A percentile compares a stretch with the other conserved stretches of the same genome.
These are phyloP conservation scores for Colletotrichum falcatum DNA, from an alignment of 2,329 filamentous ascomycete genomes.

Conservation along the genomic window DNA sequence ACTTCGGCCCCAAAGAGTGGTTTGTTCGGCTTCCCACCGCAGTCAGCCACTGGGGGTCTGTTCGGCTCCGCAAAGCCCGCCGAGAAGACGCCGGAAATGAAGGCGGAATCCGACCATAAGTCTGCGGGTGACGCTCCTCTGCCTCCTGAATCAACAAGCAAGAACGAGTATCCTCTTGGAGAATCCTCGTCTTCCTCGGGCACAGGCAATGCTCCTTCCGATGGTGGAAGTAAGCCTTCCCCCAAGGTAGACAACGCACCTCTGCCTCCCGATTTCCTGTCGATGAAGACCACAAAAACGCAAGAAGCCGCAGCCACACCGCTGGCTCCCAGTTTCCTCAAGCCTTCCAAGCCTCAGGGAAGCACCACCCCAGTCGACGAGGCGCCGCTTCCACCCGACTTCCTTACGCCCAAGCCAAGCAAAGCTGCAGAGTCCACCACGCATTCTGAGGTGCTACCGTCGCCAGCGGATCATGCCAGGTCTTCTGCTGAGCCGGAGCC, in stretches of 20 bases:
- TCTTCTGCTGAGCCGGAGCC: constrained; percentile 12
- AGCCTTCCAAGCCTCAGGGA: constrained; percentile 42
- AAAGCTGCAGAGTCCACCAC: constrained; percentile 42
- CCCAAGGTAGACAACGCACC: constrained; percentile 46
- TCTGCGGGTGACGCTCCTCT: constrained; percentile 56
- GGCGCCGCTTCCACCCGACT: constrained; percentile 42
- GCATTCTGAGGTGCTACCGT: constrained; percentile 21
- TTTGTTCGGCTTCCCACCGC: constrained; percentile 53
- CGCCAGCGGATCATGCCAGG: constrained; percentile 13
- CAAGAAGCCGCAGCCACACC: constrained; percentile 46
- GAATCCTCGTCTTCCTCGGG: constrained; percentile 66
- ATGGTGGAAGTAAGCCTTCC: constrained; percentile 46
- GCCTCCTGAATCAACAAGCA: constrained; percentile 68
- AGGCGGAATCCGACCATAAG: constrained; percentile 51
- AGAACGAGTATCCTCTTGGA: constrained; percentile 60
- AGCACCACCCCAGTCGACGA: constrained; percentile 44
- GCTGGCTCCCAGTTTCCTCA: constrained; percentile 50
- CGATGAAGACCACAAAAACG: constrained; percentile 43
- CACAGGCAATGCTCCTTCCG: constrained; percentile 51
- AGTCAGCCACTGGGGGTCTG: constrained; percentile 45
- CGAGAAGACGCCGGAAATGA: constrained; percentile 40
- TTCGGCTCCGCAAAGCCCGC: constrained; percentile 44
- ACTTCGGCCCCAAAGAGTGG: constrained; percentile 43
- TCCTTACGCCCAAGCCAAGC: constrained; percentile 48
- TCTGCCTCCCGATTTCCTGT: constrained; percentile 51